Evolutionary conservation across 2,329 filamentous ascomycete genomes (phyloP), one percentile per base, ranked within the genome.

Genomic region (Aspergillus sp.): DNA sequence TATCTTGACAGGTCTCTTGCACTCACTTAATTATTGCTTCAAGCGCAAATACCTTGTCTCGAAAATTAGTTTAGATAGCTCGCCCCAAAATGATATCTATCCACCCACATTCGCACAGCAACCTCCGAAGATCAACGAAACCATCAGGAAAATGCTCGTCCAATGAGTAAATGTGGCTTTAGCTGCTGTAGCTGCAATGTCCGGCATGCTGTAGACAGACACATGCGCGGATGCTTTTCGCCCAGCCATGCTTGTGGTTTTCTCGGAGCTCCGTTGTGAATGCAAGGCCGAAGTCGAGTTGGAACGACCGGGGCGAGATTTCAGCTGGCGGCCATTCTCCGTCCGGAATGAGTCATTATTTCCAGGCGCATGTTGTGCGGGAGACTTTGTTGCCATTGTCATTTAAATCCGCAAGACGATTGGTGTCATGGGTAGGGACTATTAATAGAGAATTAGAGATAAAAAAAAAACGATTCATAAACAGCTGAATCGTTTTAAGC

Each of bases 1-100:
- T 9, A 23, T 12, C 17, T 39, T n/a, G 25, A 3, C n/a, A 19
- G 39, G 19, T 39, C n/a, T 11, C 17, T 21, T 21, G 7, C 45
- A 79, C 87, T 84, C 79, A 95, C 90, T 95, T 96, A 71, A 99
- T 87, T 67, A 98, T 96, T 47, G 91, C 90, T 76, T 99, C 95
- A 56, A 99, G 82, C 41, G 93, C 91, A 77, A 96, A 98, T n/a
- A 97, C 91, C 88, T 96, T 62, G 14, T 25, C 11, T 33, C 43
- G 7, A 21, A 31, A 25, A 35, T 64, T 72, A 67, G 64, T 68
- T 31, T 65, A 63, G 49, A 62, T 56, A 58, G 47, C 57, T 27
- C 52, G 43, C 58, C 35, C 15, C 44, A 21, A 6, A 47, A 39
- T 56, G 17, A 48, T 9, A 33, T 41, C 41, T 54, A 77, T 37